These are phyloP conservation scores for Talaromyces piceae DNA, from an alignment of 2,329 filamentous ascomycete species.

Conservation along the genomic window DNA sequence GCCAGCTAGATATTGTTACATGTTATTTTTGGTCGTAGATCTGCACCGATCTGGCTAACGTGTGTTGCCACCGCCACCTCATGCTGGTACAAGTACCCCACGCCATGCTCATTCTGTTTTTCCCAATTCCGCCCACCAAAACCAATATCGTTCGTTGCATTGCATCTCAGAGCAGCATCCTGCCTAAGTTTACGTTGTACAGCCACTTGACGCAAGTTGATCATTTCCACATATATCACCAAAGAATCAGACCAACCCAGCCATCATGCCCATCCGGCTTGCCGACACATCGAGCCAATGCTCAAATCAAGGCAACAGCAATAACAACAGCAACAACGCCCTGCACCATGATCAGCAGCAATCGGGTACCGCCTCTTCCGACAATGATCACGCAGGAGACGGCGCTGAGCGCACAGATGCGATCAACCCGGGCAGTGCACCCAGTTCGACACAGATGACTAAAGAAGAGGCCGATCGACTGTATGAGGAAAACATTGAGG, in stretches of 20 bases:
- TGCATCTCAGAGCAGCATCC: background rate
- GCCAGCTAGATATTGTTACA: too few species aligned
- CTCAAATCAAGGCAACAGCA: background rate
- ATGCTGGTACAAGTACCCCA: background rate
- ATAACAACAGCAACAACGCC: background rate
- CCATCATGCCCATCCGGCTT: background rate
- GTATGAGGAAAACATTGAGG: constrained; percentile 42
- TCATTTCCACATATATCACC: background rate
- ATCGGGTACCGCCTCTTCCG: background rate
- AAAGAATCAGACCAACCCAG: background rate
- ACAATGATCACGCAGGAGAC: constrained; percentile 11
- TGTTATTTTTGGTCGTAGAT: too few species aligned
- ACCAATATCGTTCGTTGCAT: background rate
- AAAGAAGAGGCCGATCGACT: constrained; percentile 37
- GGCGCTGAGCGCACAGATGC: constrained; percentile 13
- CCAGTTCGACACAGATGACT: constrained; percentile 23
- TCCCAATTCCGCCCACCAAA: background rate
- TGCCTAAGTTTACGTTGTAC: too few species aligned
- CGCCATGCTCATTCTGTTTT: background rate
- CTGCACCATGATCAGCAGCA: background rate
- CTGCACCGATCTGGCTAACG: background rate
- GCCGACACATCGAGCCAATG: background rate
- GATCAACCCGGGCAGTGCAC: constrained; percentile 13
- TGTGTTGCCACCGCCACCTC: background rate
- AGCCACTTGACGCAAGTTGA: background rate